A percentile compares a stretch with the other conserved stretches of the same genome.
Conservation (phyloP, 192 early-diverging fungal genomes). For the Funneliformis mosseae region DNA sequence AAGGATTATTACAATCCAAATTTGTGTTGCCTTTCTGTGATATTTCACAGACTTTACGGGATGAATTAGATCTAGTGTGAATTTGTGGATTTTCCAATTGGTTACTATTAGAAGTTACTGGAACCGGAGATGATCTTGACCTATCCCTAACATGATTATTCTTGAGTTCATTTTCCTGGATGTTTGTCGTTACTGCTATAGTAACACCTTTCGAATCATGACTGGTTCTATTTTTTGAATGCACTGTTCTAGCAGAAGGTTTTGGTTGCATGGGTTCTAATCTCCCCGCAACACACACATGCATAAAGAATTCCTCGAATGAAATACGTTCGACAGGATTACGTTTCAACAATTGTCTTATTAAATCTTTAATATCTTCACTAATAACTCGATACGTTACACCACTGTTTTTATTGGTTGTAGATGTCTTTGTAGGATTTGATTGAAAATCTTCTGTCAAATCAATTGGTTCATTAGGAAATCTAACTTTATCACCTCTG, state of each 20-base stretch:
- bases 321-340: slow-evolving; percentile 88
- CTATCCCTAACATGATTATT: slow-evolving; percentile 4
- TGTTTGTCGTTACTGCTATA: background rate
- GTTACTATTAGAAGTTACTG: background rate
- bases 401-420: slow-evolving; percentile 1
- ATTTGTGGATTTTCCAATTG: background rate
- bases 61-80: background rate
- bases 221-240: slow-evolving; percentile 16
- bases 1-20: background rate
- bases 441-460: slow-evolving; percentile 34
- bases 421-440: slow-evolving; percentile 22
- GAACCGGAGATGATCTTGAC: slow-evolving; percentile 29
- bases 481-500: slow-evolving; percentile 80
- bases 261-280: slow-evolving; percentile 34
- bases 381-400: slow-evolving; percentile 45
- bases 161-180: slow-evolving; percentile 14
- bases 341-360: slow-evolving; percentile 79
- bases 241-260: background rate
- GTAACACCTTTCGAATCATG: slow-evolving; percentile 4
- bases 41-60: slow-evolving; percentile 7
- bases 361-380: slow-evolving; percentile 81
- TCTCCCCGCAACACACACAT: slow-evolving; percentile 62
- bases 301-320: slow-evolving; percentile 94
- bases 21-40: slow-evolving; percentile 8
- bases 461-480: slow-evolving; percentile 69